Conservation (phyloP, 169 alveolate genomes). For the Plasmodium adleri region DNA sequence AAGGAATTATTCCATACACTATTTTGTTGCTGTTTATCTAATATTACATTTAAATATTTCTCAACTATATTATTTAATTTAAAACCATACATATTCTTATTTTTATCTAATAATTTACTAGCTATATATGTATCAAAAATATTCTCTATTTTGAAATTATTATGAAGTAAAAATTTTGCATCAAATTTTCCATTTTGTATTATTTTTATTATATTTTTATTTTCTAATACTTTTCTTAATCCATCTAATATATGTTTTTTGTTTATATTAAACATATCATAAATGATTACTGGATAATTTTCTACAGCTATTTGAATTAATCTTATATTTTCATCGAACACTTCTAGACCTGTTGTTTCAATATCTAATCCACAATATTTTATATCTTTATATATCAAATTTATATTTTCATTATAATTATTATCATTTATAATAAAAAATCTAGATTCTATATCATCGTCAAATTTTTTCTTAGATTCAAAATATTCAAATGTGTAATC, state of each 20-base stretch:
- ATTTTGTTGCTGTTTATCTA: constrained; percentile 89
- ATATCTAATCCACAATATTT: constrained; percentile 85
- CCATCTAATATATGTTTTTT: constrained; percentile 74
- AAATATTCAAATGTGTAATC: constrained; percentile 22
- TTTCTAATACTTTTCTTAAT: constrained; percentile 73
- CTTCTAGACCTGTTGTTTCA: constrained; percentile 91
- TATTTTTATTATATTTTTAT: constrained; percentile 79
- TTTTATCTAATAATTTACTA: constrained; percentile 84
- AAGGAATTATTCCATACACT: constrained; percentile 86
- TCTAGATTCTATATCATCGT: constrained; percentile 66
- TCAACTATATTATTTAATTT: constrained; percentile 85
- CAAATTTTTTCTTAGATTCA: constrained; percentile 50
- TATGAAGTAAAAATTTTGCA: constrained; percentile 81
- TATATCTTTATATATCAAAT: constrained; percentile 75
- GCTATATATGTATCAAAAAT: constrained; percentile 89
- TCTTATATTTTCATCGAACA: constrained; percentile 80
- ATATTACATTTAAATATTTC: constrained; percentile 80
- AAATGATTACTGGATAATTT: constrained; percentile 81
- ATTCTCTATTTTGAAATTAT: constrained; percentile 75
- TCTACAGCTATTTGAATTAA: constrained; percentile 84
- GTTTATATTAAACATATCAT: constrained; percentile 81
- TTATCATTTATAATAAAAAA: constrained; percentile 77
- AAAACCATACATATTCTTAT: constrained; percentile 83
- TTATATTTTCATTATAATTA: constrained; percentile 69
- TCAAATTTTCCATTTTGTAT: constrained; percentile 91